These are phyloP conservation scores for Aspergillus steynii DNA, from an alignment of 495 filamentous ascomycete species.

Conservation along the genomic window DNA sequence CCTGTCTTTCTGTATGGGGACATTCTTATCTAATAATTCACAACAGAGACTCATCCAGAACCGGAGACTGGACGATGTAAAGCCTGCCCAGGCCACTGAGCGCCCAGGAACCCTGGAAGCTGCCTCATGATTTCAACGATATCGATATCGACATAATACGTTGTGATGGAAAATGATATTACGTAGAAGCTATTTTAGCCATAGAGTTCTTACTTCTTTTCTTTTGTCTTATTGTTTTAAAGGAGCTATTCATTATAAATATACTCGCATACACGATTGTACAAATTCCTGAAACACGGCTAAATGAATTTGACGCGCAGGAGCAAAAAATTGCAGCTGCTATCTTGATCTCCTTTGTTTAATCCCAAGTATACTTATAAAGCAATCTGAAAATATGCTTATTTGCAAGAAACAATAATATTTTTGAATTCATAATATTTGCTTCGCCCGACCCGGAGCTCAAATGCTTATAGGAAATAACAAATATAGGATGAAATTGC, in stretches of 20 bases:
- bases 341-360: not conserved
- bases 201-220: constrained; percentile 16
- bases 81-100: constrained; percentile 48
- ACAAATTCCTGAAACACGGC: not conserved
- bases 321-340: not conserved
- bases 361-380: no score
- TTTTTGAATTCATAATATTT: not conserved
- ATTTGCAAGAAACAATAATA: not conserved
- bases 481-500: not conserved
- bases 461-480: not conserved
- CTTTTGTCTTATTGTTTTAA: constrained; percentile 1
- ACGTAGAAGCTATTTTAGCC: constrained; percentile 5
- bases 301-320: not conserved
- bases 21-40: constrained; percentile 4
- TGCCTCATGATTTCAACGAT: constrained; percentile 20
- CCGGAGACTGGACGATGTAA: constrained; percentile 43
- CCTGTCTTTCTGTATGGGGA: not conserved
- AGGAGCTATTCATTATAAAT: not conserved
- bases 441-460: no score
- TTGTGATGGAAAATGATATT: constrained; percentile 14
- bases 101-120: constrained; percentile 45
- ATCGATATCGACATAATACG: constrained; percentile 4
- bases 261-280: not conserved
- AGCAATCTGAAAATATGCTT: not conserved
- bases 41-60: constrained; percentile 53